These are phyloP conservation scores for Diaporthe longicolla DNA, from an alignment of 2,329 filamentous ascomycete species.

Conservation along the genomic window DNA sequence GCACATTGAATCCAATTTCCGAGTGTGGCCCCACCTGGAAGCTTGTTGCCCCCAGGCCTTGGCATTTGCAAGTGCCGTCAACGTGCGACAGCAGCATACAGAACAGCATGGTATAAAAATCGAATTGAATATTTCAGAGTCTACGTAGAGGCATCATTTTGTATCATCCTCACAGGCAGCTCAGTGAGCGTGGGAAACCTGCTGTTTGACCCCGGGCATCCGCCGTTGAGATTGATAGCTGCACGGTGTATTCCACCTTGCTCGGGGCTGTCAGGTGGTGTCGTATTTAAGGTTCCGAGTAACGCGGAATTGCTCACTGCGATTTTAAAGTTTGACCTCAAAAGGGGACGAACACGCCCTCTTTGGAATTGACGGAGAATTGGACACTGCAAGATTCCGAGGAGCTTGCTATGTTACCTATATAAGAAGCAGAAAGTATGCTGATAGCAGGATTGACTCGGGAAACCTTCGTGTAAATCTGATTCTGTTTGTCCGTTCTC, in stretches of 20 bases:
- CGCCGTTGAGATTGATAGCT: neutral
- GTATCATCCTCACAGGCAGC: too few relatives aligned
- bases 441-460: too few relatives aligned
- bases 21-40: neutral
- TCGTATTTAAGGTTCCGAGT: conserved; percentile 4
- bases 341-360: neutral
- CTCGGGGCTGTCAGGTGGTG: neutral
- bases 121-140: too few relatives aligned
- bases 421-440: neutral
- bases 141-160: accelerated
- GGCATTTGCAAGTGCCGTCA: neutral
- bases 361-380: neutral
- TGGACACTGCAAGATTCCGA: neutral
- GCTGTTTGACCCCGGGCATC: neutral
- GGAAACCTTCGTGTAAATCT: neutral
- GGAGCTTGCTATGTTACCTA: neutral
- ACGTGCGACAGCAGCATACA: neutral
- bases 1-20: neutral
- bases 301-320: neutral
- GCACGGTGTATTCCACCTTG: too few relatives aligned
- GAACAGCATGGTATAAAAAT: neutral
- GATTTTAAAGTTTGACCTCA: neutral
- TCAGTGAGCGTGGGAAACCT: neutral
- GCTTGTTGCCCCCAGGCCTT: conserved; percentile 1
- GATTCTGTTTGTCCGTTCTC: neutral